Percentiles rank a stretch among this genome's conserved stretches.
Conservation (phyloP, 306 rosid genomes). For the Styphnolobium japonicum region DNA sequence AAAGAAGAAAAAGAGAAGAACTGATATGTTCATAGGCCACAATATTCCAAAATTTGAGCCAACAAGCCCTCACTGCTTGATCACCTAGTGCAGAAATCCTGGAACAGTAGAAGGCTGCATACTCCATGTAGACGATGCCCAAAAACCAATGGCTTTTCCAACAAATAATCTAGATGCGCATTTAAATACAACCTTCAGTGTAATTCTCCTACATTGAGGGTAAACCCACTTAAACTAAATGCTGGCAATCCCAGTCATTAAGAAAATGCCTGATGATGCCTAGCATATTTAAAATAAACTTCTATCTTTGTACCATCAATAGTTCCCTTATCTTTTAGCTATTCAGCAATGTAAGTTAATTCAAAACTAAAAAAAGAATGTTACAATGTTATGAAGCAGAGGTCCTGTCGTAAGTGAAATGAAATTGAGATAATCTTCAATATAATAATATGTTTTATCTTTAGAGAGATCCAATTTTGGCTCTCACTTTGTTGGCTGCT, state of each 20-base stretch:
- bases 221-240: background rate
- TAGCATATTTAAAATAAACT: conserved; percentile 3
- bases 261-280: background rate
- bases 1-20: background rate
- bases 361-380: background rate
- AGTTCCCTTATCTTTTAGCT: conserved; percentile 5
- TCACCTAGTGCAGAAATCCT: background rate
- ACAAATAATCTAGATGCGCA: background rate
- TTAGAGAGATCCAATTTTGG: background rate
- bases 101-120: background rate
- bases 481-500: background rate
- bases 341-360: background rate
- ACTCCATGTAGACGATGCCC: background rate
- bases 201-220: background rate
- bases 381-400: background rate
- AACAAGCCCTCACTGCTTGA: conserved; percentile 22
- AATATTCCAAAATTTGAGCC: conserved; percentile 9
- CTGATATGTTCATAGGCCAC: background rate
- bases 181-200: background rate
- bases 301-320: background rate
- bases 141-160: background rate
- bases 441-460: background rate
- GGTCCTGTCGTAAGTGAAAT: background rate
- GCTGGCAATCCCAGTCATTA: background rate
- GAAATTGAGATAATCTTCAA: background rate